These are phyloP conservation scores for Lithohypha guttulata DNA, from an alignment of 2,329 filamentous ascomycete species.

Conservation along the genomic window DNA sequence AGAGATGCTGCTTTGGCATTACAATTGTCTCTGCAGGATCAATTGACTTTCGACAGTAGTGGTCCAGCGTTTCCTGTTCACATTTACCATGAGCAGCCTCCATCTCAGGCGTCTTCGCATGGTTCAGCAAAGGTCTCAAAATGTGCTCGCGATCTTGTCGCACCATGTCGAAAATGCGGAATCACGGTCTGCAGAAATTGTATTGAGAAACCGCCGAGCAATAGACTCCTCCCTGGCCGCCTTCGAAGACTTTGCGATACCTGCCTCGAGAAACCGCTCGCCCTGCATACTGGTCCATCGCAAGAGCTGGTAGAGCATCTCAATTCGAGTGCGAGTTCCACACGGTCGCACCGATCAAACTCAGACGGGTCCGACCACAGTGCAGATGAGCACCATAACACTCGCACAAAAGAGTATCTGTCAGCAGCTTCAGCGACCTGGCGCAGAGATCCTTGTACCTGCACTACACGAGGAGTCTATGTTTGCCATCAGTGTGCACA, in stretches of 20 bases:
- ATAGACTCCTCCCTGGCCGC: slow-evolving; percentile 56
- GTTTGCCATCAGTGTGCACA: slow-evolving; percentile 77
- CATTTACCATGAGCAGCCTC: neutral
- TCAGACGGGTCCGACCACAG: slow-evolving; percentile 11
- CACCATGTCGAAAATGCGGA: slow-evolving; percentile 67
- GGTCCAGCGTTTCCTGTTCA: slow-evolving; percentile 17
- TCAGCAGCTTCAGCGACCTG: slow-evolving; percentile 27
- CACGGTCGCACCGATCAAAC: slow-evolving; percentile 16
- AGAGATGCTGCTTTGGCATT: slow-evolving; percentile 12
- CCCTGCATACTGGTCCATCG: slow-evolving; percentile 32
- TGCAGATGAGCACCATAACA: slow-evolving; percentile 1
- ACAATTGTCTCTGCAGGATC: slow-evolving; percentile 19
- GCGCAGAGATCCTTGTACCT: slow-evolving; percentile 48
- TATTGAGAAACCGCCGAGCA: slow-evolving; percentile 67
- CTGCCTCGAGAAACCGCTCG: slow-evolving; percentile 63
- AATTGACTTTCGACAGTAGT: slow-evolving; percentile 25
- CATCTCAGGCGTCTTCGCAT: slow-evolving; percentile 24
- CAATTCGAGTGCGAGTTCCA: slow-evolving; percentile 19
- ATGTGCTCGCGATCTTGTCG: slow-evolving; percentile 82
- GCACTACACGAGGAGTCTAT: slow-evolving; percentile 54
- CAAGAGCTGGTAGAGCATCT: slow-evolving; percentile 9
- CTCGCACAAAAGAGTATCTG: neutral
- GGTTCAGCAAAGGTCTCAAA: slow-evolving; percentile 59
- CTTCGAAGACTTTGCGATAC: slow-evolving; percentile 70
- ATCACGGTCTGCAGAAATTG: slow-evolving; percentile 81